Evolutionary conservation across 352 stramenopile species (phyloP).

Genomic region (Phytophthora ohioensis): DNA sequence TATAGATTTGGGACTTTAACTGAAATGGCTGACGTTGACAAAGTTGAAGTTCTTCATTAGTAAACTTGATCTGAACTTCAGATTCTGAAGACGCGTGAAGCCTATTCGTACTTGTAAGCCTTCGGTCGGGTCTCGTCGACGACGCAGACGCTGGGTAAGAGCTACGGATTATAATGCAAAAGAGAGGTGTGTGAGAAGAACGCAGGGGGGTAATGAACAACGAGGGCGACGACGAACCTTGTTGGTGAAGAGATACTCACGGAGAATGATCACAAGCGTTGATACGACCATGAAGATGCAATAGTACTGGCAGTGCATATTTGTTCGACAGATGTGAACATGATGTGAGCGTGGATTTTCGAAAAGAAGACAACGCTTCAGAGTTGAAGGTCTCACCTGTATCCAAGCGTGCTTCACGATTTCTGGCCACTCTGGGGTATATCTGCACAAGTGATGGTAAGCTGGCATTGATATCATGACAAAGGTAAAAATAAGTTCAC

Average conservation of each 20-base stretch:
- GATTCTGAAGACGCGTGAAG: too few relatives aligned
- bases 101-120: slow-evolving; percentile 23
- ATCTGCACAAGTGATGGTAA: slow-evolving; percentile 40
- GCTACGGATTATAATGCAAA: slow-evolving; percentile 7
- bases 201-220: too few relatives aligned
- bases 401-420: slow-evolving; percentile 76
- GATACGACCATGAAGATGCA: slow-evolving; percentile 53
- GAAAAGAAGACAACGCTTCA: background rate
- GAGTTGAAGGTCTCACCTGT: slow-evolving; percentile 46
- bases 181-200: background rate
- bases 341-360: background rate
- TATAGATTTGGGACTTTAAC: slow-evolving; percentile 3
- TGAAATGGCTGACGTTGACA: slow-evolving; percentile 19
- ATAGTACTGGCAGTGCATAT: slow-evolving; percentile 43
- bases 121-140: slow-evolving; percentile 37
- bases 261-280: slow-evolving; percentile 36
- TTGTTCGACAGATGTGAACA: background rate
- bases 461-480: background rate
- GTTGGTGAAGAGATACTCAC: slow-evolving; percentile 53
- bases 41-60: slow-evolving; percentile 8
- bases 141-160: slow-evolving; percentile 44
- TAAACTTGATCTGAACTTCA: too few relatives aligned
- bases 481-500: background rate
- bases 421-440: slow-evolving; percentile 65
- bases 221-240: slow-evolving; percentile 36